phyloP scores from a whole-genome alignment of 2,329 filamentous ascomycete species.

The Phialocephala sp. region DNA sequence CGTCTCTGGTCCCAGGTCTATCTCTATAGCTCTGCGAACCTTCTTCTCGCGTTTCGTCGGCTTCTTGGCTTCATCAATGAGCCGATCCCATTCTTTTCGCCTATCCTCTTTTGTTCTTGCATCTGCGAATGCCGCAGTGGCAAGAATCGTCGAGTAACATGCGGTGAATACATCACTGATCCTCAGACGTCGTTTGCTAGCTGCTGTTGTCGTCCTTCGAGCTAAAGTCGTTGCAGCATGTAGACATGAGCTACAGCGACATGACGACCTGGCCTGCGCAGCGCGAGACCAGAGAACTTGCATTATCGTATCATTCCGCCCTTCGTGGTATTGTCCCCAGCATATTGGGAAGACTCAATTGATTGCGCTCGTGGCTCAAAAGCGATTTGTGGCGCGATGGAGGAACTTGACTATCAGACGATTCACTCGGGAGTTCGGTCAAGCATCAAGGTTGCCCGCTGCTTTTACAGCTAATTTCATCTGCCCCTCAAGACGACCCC shows the following conservation, averaged over 20 bases:
- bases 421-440: constrained; percentile 10
- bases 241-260: constrained; percentile 67
- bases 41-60: neutral
- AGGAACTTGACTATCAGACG: constrained; percentile 12
- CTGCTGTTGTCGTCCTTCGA: constrained; percentile 56
- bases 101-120: constrained; percentile 62
- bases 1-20: neutral
- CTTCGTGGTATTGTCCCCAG: neutral
- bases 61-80: constrained; percentile 58
- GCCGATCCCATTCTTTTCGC: constrained; percentile 64
- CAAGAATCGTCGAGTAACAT: constrained; percentile 71
- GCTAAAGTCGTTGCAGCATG: constrained; percentile 54
- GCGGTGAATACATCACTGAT: constrained; percentile 65
- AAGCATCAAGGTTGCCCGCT: constrained; percentile 7
- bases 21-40: neutral
- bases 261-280: constrained; percentile 63
- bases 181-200: constrained; percentile 55
- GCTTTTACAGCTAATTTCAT: constrained; percentile 13
- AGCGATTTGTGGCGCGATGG: neutral
- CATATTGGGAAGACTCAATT: constrained; percentile 15
- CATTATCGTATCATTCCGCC: constrained; percentile 56
- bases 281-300: constrained; percentile 71
- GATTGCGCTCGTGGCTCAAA: neutral
- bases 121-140: constrained; percentile 68
- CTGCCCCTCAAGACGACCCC: constrained; percentile 22